Evolutionary conservation across 768 basidiomycete species (phyloP).

Genomic region (Paxillus involutus): DNA sequence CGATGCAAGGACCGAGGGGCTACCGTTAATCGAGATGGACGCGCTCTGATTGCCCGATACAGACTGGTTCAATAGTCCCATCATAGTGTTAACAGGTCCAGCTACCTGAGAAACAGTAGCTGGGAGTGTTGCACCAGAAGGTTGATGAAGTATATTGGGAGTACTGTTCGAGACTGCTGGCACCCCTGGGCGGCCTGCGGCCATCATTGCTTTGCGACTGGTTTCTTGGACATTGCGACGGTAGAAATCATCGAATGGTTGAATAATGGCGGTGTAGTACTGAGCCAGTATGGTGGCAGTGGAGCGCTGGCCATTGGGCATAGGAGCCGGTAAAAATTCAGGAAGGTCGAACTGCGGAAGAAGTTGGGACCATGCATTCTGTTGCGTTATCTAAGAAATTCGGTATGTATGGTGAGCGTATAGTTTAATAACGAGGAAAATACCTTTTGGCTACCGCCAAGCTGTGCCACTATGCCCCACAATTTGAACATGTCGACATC

Average conservation of each 20-base stretch:
- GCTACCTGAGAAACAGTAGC: conserved; percentile 20
- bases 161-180: conserved; percentile 13
- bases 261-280: conserved; percentile 61
- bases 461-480: conserved; percentile 59
- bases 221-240: conserved; percentile 60
- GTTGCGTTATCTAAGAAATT: conserved; percentile 42
- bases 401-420: conserved; percentile 9
- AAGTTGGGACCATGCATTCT: conserved; percentile 57
- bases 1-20: conserved; percentile 22
- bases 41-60: conserved; percentile 17
- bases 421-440: conserved; percentile 24
- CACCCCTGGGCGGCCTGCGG: conserved; percentile 35
- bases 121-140: conserved; percentile 9
- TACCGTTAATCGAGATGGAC: conserved; percentile 20
- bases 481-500: conserved; percentile 78
- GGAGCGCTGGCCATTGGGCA: conserved; percentile 46
- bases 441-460: conserved; percentile 66
- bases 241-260: conserved; percentile 73
- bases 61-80: conserved; percentile 27
- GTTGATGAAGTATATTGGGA: conserved; percentile 17
- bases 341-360: conserved; percentile 60
- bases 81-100: conserved; percentile 19
- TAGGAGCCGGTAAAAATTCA: conserved; percentile 48
- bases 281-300: conserved; percentile 53
- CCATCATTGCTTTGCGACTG: conserved; percentile 52